A percentile compares a stretch with the other conserved stretches of the same genome.
These are phyloP conservation scores for Exophiala aquamarina DNA, from an alignment of 2,329 filamentous ascomycete genomes.

Conservation along the genomic window DNA sequence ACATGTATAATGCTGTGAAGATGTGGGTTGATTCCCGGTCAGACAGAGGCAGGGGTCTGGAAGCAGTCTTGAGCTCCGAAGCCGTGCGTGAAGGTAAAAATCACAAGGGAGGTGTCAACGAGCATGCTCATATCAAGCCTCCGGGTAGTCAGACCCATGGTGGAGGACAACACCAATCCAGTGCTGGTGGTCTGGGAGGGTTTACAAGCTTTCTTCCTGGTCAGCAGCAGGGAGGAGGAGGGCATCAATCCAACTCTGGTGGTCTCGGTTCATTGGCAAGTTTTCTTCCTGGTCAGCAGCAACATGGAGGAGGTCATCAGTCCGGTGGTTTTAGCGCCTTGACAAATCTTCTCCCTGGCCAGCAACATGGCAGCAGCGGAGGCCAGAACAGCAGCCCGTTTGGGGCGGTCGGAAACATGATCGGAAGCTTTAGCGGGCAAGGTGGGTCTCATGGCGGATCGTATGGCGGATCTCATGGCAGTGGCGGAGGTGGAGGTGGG, in stretches of 20 bases:
- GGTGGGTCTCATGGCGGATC: slow-evolving; percentile 7
- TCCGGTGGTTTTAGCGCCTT: slow-evolving; percentile 13
- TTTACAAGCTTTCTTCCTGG: slow-evolving; percentile 21
- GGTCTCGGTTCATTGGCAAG: not conserved
- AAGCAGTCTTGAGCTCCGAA: slow-evolving; percentile 75
- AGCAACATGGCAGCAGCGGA: slow-evolving; percentile 5
- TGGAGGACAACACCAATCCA: slow-evolving; percentile 12
- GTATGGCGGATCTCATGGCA: slow-evolving; percentile 6
- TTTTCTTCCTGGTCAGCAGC: not conserved
- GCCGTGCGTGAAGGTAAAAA: slow-evolving; percentile 83
- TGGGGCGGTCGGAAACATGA: slow-evolving; percentile 19
- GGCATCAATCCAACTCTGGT: slow-evolving; percentile 12
- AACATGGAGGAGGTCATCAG: not conserved
- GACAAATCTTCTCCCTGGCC: slow-evolving; percentile 20
- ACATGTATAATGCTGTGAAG: slow-evolving; percentile 86
- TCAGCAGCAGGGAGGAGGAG: slow-evolving; percentile 2
- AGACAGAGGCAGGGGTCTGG: slow-evolving; percentile 65
- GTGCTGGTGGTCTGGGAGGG: slow-evolving; percentile 15
- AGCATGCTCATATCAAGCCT: slow-evolving; percentile 16
- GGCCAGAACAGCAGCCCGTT: slow-evolving; percentile 12
- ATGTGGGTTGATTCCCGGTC: slow-evolving; percentile 73
- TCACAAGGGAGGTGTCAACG: slow-evolving; percentile 51
- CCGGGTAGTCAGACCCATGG: slow-evolving; percentile 13
- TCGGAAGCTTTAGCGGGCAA: slow-evolving; percentile 18
- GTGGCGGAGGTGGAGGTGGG: slow-evolving; percentile 19